Evolutionary conservation across 768 basidiomycete species (phyloP).

Genomic region (Pholiota molesta): DNA sequence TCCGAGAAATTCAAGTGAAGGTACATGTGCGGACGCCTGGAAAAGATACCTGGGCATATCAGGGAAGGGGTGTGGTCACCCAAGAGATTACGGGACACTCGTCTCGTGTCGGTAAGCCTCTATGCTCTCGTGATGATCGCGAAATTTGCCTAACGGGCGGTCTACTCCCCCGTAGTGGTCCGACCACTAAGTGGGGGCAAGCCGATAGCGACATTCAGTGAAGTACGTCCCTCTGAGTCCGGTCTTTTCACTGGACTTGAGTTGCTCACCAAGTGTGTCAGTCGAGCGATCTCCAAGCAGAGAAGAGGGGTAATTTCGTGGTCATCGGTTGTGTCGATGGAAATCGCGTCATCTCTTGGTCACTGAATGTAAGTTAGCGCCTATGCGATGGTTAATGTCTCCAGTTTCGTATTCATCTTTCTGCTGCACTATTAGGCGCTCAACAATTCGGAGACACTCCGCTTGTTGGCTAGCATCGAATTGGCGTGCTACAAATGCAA

Average conservation of each 20-base stretch:
- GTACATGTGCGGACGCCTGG: constrained; percentile 83
- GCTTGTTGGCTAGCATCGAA: constrained; percentile 81
- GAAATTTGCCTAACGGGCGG: constrained; percentile 8
- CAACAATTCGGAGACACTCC: constrained; percentile 82
- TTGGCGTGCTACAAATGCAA: constrained; percentile 82
- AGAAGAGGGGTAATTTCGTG: constrained; percentile 87
- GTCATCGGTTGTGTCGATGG: constrained; percentile 82
- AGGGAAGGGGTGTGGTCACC: constrained; percentile 76
- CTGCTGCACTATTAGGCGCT: constrained; percentile 54
- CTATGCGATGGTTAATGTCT: constrained; percentile 15
- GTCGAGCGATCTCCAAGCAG: constrained; percentile 77
- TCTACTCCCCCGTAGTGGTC: constrained; percentile 11
- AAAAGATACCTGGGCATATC: constrained; percentile 79
- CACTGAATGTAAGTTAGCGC: constrained; percentile 65
- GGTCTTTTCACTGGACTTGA: not conserved
- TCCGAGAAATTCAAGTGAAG: constrained; percentile 82
- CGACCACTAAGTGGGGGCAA: constrained; percentile 15
- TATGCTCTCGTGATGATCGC: not conserved
- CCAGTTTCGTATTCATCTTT: not conserved
- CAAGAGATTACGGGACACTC: constrained; percentile 78
- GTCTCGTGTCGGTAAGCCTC: constrained; percentile 74
- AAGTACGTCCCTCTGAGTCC: constrained; percentile 2
- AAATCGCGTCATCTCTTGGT: constrained; percentile 79
- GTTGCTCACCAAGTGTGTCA: constrained; percentile 25
- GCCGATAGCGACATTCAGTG: constrained; percentile 13